Base-by-base conservation (phyloP, 140 eudicot species). In the Stevia rebaudiana region DNA sequence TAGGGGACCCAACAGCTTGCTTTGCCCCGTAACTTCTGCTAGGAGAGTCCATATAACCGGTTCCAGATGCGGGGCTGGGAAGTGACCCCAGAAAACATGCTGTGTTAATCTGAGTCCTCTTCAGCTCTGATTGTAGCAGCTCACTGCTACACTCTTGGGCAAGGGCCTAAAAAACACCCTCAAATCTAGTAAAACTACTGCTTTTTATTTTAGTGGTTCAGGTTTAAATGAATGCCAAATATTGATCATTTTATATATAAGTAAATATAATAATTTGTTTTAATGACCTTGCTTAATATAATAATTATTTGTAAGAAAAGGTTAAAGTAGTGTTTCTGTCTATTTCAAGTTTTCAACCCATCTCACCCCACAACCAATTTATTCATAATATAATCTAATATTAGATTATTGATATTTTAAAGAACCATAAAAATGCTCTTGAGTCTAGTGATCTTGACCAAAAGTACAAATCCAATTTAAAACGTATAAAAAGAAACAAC, bases 81-180 rank as follows among this genome's bases (percentile, higher is more conserved):
- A 77, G 63, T 4, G 86, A 80, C 59, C 85, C 99, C 55, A 74
- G 78, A 83, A 92, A 92, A 82, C 99, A 92, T 11, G 99, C 95
- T 0, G 99, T 85, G 65, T 92, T 92, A 43, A 92, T 66, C 33
- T 94, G 78, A 1, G 97, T 92, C 81, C 99, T 81, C 74, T 88
- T 89, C 2, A 92, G 94, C 77, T 92, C 99, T 3, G 72, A 55
- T 68, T 88, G 86, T 24, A 92, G 95, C 15, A 92, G 84, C 73
- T 92, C 99, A 3, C 79, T 67, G 72, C 99, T 88, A 71, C 71
- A 88, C 76, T 92, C 94, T 71, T 92, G 99, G 17, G 95, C 95
- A 16, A 85, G 90, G 48, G 88, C 99, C 99, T 92, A 67, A 58
- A 47, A 33, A 28, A 30, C 9, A 54, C 15, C 24, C 10, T 40